phyloP scores from a whole-genome alignment of 768 basidiomycete species.

The Pleurotus tuoliensis region DNA sequence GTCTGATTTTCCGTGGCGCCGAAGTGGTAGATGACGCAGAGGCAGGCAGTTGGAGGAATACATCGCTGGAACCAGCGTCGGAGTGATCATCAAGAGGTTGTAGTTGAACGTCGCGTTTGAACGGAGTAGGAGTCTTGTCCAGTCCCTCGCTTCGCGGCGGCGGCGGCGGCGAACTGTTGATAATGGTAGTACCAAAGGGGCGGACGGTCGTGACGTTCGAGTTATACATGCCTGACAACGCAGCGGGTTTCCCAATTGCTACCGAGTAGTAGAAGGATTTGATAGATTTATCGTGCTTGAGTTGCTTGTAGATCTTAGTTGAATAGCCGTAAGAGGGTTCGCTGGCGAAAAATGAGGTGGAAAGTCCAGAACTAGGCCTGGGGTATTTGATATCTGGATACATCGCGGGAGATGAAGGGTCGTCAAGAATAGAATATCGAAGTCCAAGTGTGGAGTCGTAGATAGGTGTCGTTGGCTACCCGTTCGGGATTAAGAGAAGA shows the following conservation, averaged over 20 bases:
- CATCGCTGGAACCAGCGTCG: too few relatives aligned
- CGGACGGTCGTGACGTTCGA: background rate
- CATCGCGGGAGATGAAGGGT: background rate
- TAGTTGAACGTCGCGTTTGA: too few relatives aligned
- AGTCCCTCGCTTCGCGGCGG: background rate
- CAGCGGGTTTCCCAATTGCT: background rate
- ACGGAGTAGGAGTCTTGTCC: background rate
- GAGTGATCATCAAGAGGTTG: too few relatives aligned
- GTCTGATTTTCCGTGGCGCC: background rate
- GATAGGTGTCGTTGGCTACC: too few relatives aligned
- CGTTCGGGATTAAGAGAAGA: too few relatives aligned
- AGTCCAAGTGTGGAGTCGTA: too few relatives aligned
- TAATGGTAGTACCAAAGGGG: background rate
- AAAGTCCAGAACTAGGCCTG: background rate
- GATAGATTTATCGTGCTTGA: background rate
- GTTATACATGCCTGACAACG: background rate
- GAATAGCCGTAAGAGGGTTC: background rate
- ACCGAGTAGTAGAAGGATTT: background rate
- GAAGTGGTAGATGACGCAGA: too few relatives aligned
- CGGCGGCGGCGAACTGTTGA: background rate
- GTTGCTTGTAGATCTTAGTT: background rate
- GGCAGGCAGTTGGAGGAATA: too few relatives aligned
- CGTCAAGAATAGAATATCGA: too few relatives aligned
- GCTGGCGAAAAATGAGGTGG: background rate
- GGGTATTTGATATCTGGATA: background rate